phyloP scores from a whole-genome alignment of 1,139 yeast species.

The Kluyveromyces sp. region DNA sequence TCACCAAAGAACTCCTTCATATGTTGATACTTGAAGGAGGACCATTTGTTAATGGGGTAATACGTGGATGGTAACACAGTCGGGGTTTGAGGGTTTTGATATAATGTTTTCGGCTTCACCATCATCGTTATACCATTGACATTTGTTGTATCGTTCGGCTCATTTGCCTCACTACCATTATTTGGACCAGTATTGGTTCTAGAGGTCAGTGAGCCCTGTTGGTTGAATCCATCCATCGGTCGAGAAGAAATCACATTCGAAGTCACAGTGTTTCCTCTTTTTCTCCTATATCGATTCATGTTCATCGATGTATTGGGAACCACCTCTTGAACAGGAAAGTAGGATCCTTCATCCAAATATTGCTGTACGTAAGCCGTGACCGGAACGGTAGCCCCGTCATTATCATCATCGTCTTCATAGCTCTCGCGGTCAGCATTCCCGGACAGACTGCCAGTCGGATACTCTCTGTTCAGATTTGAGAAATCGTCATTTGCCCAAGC shows the following conservation, averaged over 20 bases:
- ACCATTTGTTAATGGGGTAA: conserved; percentile 33
- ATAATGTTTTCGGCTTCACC: conserved; percentile 32
- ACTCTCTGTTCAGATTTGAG: background rate
- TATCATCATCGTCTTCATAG: conserved; percentile 5
- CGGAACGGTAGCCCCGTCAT: conserved; percentile 5
- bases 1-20: conserved; percentile 38
- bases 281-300: conserved; percentile 8
- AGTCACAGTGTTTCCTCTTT: conserved; percentile 5
- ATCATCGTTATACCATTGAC: conserved; percentile 23
- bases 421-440: background rate
- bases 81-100: conserved; percentile 34
- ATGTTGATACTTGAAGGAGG: conserved; percentile 26
- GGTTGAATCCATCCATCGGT: conserved; percentile 6
- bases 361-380: conserved; percentile 26
- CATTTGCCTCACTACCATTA: conserved; percentile 5
- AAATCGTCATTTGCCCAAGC: background rate
- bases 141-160: conserved; percentile 2
- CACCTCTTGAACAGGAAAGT: conserved; percentile 28
- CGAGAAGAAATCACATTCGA: conserved; percentile 4
- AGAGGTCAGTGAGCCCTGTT: conserved; percentile 9
- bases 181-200: conserved; percentile 1
- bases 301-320: conserved; percentile 28
- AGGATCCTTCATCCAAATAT: conserved; percentile 16
- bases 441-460: background rate
- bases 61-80: conserved; percentile 33